These are phyloP conservation scores for Heritiera fomes DNA, from an alignment of 345 rosid genomes.

Conservation along the genomic window DNA sequence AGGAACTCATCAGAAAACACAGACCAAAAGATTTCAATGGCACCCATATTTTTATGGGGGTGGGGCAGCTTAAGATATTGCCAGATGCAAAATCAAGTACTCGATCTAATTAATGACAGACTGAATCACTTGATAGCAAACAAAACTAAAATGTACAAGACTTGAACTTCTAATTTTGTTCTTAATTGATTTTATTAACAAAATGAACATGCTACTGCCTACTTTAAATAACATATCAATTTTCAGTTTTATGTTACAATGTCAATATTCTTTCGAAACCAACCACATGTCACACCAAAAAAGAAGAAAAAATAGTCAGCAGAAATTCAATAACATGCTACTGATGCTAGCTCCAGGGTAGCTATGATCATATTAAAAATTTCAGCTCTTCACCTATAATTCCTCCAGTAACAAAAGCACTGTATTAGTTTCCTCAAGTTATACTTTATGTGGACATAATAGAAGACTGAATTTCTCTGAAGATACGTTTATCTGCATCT, in stretches of 20 bases:
- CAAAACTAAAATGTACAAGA: background rate
- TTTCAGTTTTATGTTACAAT: background rate
- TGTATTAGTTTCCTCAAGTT: background rate
- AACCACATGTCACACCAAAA: background rate
- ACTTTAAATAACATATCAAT: background rate
- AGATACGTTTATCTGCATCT: background rate
- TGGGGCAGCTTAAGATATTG: background rate
- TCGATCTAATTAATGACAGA: background rate
- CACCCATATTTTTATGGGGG: background rate
- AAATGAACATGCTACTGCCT: background rate
- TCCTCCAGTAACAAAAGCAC: background rate
- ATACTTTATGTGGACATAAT: background rate
- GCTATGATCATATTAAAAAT: background rate
- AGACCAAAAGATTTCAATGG: slow-evolving; percentile 1
- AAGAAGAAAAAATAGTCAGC: background rate
- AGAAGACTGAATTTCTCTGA: background rate
- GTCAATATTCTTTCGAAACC: background rate
- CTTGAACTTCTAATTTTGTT: background rate
- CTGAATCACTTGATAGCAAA: background rate
- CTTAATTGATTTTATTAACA: background rate
- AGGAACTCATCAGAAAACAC: slow-evolving; percentile 3
- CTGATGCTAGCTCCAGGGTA: background rate
- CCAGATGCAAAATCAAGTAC: background rate
- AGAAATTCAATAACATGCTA: background rate
- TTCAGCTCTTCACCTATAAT: background rate